Conservation (phyloP, 2,329 filamentous ascomycete species). For the Xylariaceae sp. region DNA sequence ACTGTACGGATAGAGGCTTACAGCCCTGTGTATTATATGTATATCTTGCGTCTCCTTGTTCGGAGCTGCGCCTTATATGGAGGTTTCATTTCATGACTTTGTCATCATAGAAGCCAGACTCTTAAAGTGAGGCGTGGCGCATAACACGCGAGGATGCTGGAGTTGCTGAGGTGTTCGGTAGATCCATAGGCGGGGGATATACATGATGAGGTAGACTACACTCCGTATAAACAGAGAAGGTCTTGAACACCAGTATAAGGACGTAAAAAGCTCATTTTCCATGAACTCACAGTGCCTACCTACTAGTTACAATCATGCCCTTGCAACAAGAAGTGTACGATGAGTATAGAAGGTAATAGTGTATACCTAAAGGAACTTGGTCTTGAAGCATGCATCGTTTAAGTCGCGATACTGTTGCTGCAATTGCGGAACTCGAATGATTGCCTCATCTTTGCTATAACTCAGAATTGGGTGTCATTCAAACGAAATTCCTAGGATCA, state of each 20-base stretch:
- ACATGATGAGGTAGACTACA: too few species aligned
- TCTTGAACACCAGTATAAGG: background rate
- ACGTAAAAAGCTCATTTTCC: background rate
- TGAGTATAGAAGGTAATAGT: too few species aligned
- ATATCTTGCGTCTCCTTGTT: conserved; percentile 5
- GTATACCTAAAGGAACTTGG: too few species aligned
- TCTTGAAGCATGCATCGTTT: too few species aligned
- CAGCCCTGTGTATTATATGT: background rate
- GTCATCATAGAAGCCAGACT: background rate
- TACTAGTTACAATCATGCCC: too few species aligned
- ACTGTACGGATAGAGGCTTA: background rate
- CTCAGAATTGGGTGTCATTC: too few species aligned
- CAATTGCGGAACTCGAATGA: too few species aligned
- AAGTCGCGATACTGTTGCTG: too few species aligned
- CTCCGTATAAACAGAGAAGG: background rate
- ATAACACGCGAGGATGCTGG: background rate
- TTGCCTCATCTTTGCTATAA: too few species aligned
- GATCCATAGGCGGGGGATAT: background rate
- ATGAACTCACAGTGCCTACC: background rate
- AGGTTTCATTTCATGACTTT: background rate
- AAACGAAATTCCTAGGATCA: too few species aligned
- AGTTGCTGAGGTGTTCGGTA: background rate
- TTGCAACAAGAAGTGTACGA: too few species aligned
- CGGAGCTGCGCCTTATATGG: background rate
- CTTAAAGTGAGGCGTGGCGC: background rate